Conservation (phyloP, 208 protist species). For the Leptomonas pyrrhocoris region DNA sequence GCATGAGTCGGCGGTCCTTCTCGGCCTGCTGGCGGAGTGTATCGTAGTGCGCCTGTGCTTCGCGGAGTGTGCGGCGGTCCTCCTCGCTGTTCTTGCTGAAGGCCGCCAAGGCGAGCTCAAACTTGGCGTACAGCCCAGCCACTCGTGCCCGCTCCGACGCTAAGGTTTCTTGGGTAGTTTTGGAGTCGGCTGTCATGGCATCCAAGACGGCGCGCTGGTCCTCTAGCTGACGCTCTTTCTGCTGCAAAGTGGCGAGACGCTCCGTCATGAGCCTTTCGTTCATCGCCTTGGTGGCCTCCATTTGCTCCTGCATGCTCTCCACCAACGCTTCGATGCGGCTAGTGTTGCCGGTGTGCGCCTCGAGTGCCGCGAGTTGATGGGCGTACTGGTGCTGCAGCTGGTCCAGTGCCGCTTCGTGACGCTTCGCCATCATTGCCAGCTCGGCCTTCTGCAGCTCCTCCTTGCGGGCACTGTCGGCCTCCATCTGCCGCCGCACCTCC, state of each 20-base stretch:
- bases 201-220: constrained; percentile 63
- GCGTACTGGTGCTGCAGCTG: constrained; percentile 61
- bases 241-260: constrained; percentile 50
- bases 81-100: constrained; percentile 77
- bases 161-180: constrained; percentile 56
- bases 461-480: constrained; percentile 61
- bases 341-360: constrained; percentile 67
- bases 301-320: constrained; percentile 58
- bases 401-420: constrained; percentile 62
- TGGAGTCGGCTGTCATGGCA: constrained; percentile 67
- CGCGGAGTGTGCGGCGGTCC: constrained; percentile 68
- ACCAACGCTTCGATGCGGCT: constrained; percentile 68
- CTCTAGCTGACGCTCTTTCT: constrained; percentile 59
- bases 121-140: constrained; percentile 70
- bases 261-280: constrained; percentile 73
- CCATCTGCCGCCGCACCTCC: constrained; percentile 70
- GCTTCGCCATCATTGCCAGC: constrained; percentile 68
- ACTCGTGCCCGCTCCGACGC: constrained; percentile 73
- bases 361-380: constrained; percentile 56
- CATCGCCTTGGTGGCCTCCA: constrained; percentile 70
- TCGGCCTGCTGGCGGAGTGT: constrained; percentile 83
- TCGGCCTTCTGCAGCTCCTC: constrained; percentile 75
- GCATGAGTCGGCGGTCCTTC: constrained; percentile 77
- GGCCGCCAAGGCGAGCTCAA: constrained; percentile 70
- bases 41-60: constrained; percentile 74